Conservation (phyloP, 768 basidiomycete genomes). For the Macrocybe gigantea region DNA sequence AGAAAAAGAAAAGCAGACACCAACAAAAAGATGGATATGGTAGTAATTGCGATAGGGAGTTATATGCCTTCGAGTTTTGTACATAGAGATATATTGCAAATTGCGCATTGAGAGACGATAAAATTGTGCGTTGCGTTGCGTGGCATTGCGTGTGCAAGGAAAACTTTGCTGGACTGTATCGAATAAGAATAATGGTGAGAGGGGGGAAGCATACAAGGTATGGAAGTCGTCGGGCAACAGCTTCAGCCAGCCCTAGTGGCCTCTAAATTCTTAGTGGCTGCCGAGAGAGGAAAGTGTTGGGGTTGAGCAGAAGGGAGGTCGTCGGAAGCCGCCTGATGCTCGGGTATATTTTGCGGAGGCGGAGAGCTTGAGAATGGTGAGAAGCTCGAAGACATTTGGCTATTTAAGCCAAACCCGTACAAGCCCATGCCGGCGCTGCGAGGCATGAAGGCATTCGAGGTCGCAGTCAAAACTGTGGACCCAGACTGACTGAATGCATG, state of each 20-base stretch:
- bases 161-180: conserved; percentile 15
- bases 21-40: conserved; percentile 23
- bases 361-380: conserved; percentile 29
- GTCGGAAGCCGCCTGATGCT: conserved; percentile 22
- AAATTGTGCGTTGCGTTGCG: conserved; percentile 17
- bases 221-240: conserved; percentile 14
- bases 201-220: conserved; percentile 13
- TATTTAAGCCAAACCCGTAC: conserved; percentile 20
- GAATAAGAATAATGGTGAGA: conserved; percentile 13
- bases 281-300: conserved; percentile 26
- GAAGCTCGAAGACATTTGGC: conserved; percentile 21
- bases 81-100: conserved; percentile 13
- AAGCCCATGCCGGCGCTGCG: conserved; percentile 19
- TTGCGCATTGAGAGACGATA: conserved; percentile 17
- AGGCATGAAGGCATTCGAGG: conserved; percentile 29
- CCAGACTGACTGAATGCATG: conserved; percentile 4
- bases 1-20: conserved; percentile 11
- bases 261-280: conserved; percentile 35
- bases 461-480: conserved; percentile 23
- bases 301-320: conserved; percentile 25
- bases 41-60: background rate
- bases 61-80: conserved; percentile 17
- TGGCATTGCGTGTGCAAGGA: background rate
- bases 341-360: conserved; percentile 27
- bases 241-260: conserved; percentile 37